phyloP scores from a whole-genome alignment of 108 stramenopile species.

The Cyclostephanos tholiformis region DNA sequence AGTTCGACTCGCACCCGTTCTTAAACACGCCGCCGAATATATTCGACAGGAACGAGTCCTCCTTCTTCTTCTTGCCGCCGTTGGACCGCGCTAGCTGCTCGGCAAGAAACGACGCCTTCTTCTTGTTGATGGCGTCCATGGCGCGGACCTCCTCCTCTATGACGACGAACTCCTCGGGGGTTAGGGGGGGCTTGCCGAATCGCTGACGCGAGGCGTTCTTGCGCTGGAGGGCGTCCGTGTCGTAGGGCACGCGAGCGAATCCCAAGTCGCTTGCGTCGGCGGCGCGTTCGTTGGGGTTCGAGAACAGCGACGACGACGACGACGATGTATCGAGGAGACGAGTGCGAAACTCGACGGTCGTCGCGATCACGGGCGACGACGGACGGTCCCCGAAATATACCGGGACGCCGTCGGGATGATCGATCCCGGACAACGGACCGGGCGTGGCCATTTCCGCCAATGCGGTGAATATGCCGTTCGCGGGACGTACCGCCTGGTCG shows the following conservation, averaged over 20 bases:
- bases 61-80: slow-evolving; percentile 48
- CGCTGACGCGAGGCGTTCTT: slow-evolving; percentile 73
- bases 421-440: background rate
- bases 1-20: slow-evolving; percentile 81
- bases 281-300: slow-evolving; percentile 30
- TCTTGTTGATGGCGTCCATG: slow-evolving; percentile 60
- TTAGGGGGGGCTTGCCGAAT: slow-evolving; percentile 77
- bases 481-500: slow-evolving; percentile 60
- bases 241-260: slow-evolving; percentile 14
- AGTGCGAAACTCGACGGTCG: slow-evolving; percentile 27
- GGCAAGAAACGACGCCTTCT: slow-evolving; percentile 42
- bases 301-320: slow-evolving; percentile 27
- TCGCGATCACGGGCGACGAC: slow-evolving; percentile 3
- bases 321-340: slow-evolving; percentile 27
- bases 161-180: slow-evolving; percentile 72
- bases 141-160: slow-evolving; percentile 60
- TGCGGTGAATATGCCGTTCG: slow-evolving; percentile 70
- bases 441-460: slow-evolving; percentile 44
- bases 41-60: slow-evolving; percentile 59
- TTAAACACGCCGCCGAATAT: slow-evolving; percentile 71
- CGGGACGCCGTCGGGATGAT: slow-evolving; percentile 39
- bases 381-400: slow-evolving; percentile 17
- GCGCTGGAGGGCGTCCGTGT: slow-evolving; percentile 55
- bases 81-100: slow-evolving; percentile 26
- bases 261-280: background rate